Evolutionary conservation across 768 basidiomycete species (phyloP).

Genomic region (Serendipita vermifera): DNA sequence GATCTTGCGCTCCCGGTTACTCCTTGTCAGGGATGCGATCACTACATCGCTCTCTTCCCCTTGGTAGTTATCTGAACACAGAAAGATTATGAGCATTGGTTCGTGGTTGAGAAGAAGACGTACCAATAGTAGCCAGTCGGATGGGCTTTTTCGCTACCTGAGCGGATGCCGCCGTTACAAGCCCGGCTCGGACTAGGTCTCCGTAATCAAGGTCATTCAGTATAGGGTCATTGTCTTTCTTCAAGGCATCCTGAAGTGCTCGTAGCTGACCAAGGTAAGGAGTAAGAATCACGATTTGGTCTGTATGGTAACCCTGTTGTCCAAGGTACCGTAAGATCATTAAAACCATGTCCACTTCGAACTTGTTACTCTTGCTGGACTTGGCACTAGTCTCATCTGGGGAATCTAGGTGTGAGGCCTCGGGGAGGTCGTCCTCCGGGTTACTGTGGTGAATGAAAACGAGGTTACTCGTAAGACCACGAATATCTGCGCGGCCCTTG

Average conservation of each 20-base stretch:
- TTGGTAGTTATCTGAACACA: conserved; percentile 52
- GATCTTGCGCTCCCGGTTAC: conserved; percentile 42
- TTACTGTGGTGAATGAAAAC: conserved; percentile 47
- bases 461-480: conserved; percentile 43
- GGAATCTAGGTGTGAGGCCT: conserved; percentile 36
- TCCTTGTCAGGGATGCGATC: conserved; percentile 45
- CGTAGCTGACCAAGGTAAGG: conserved; percentile 57
- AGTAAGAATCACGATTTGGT: conserved; percentile 49
- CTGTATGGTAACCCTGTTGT: conserved; percentile 54
- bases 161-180: conserved; percentile 30
- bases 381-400: conserved; percentile 41
- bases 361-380: conserved; percentile 32
- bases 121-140: conserved; percentile 54
- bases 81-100: neutral
- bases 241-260: conserved; percentile 35
- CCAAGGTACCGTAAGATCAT: conserved; percentile 52
- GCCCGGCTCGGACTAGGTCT: conserved; percentile 46
- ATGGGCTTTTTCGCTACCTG: conserved; percentile 34
- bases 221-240: conserved; percentile 39
- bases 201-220: conserved; percentile 48
- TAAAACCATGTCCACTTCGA: conserved; percentile 48
- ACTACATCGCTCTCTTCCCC: conserved; percentile 65
- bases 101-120: conserved; percentile 11
- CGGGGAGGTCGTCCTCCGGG: conserved; percentile 37
- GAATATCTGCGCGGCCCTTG: conserved; percentile 35